These are phyloP conservation scores for Leccinum ochraceum DNA, from an alignment of 768 basidiomycete species.

Conservation along the genomic window DNA sequence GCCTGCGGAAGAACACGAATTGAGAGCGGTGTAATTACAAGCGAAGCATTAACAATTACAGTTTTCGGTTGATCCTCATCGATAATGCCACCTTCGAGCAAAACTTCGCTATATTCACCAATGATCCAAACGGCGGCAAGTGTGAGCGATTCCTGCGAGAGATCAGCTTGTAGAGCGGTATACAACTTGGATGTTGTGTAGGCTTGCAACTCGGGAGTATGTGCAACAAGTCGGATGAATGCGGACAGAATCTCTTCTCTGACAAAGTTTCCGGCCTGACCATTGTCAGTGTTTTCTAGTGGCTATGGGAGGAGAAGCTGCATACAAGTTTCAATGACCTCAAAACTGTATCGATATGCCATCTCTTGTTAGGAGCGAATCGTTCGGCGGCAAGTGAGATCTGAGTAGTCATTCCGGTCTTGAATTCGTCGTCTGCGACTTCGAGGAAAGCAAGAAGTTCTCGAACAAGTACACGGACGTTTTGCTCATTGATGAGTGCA, in stretches of 20 bases:
- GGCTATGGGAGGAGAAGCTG: constrained; percentile 5
- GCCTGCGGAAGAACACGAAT: constrained; percentile 43
- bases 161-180: constrained; percentile 81
- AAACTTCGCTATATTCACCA: constrained; percentile 92
- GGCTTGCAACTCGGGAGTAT: constrained; percentile 94
- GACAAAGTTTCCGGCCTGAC: constrained; percentile 95
- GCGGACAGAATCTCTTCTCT: constrained; percentile 93
- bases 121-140: constrained; percentile 93
- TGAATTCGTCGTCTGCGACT: constrained; percentile 98
- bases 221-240: constrained; percentile 94
- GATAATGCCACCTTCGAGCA: constrained; percentile 83
- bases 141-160: constrained; percentile 96
- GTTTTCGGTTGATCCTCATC: constrained; percentile 72
- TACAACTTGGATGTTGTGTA: constrained; percentile 94
- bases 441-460: constrained; percentile 96
- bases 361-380: constrained; percentile 96
- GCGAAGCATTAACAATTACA: constrained; percentile 41
- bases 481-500: constrained; percentile 93
- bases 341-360: constrained; percentile 98
- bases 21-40: neutral
- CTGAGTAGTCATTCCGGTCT: constrained; percentile 96
- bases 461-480: constrained; percentile 88
- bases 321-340: constrained; percentile 87
- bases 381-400: constrained; percentile 94
- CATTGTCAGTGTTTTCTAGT: neutral